These are phyloP conservation scores for Lipomyces mesembrius DNA, from an alignment of 805 yeast genomes.

Conservation along the genomic window DNA sequence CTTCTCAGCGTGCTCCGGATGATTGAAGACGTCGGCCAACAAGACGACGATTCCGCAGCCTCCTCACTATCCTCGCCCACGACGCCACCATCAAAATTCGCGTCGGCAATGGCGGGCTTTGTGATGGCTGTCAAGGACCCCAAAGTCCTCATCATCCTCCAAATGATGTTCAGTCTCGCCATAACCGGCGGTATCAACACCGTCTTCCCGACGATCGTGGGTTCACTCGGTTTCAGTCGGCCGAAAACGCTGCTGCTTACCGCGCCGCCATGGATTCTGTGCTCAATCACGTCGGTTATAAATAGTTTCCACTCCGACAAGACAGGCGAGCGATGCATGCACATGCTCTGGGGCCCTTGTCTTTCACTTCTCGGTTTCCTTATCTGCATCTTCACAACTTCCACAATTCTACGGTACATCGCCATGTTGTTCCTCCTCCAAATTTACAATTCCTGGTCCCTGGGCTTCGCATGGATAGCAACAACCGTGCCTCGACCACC, in stretches of 20 bases:
- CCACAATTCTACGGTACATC: conserved; percentile 61
- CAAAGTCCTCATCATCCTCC: conserved; percentile 37
- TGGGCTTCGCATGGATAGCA: conserved; percentile 60
- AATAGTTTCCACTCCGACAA: conserved; percentile 34
- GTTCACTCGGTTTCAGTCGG: conserved; percentile 57
- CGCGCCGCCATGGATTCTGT: conserved; percentile 36
- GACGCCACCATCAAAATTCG: not conserved
- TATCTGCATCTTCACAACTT: conserved; percentile 55
- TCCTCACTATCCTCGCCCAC: not conserved
- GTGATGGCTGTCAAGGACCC: conserved; percentile 37
- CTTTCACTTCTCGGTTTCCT: conserved; percentile 54
- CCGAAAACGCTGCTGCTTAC: conserved; percentile 57
- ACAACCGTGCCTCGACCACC: conserved; percentile 62
- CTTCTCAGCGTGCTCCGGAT: conserved; percentile 49
- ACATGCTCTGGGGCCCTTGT: conserved; percentile 53
- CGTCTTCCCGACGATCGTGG: conserved; percentile 57
- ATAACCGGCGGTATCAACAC: conserved; percentile 63
- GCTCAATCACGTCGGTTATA: conserved; percentile 28
- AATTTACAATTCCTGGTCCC: conserved; percentile 59
- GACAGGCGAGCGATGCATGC: conserved; percentile 48
- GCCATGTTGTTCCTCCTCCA: conserved; percentile 62
- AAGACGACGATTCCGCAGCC: conserved; percentile 45
- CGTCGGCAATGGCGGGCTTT: conserved; percentile 22
- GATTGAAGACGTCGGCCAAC: conserved; percentile 50
- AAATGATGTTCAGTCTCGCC: conserved; percentile 49